phyloP scores from a whole-genome alignment of 257 asterid species.

The Leptodermis oblonga region DNA sequence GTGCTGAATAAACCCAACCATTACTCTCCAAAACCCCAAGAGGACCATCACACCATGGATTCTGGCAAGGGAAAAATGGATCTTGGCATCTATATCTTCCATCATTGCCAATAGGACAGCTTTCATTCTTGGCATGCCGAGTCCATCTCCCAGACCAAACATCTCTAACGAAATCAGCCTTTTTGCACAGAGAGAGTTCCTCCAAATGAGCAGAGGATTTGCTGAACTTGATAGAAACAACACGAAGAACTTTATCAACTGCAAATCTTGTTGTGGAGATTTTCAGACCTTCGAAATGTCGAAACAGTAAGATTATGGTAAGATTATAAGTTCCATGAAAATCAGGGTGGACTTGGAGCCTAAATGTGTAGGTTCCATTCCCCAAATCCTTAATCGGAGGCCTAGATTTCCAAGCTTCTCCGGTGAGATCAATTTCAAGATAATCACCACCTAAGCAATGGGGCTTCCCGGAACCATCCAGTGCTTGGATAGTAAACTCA shows the following conservation, averaged over 20 bases:
- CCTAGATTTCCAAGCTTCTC: conserved; percentile 81
- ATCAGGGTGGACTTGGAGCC: conserved; percentile 78
- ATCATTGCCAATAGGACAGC: conserved; percentile 52
- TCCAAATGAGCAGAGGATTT: conserved; percentile 35
- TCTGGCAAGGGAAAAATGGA: conserved; percentile 50
- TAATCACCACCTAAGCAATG: conserved; percentile 91
- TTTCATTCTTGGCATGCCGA: conserved; percentile 62
- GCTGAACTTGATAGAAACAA: conserved; percentile 43
- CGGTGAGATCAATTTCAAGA: conserved; percentile 75
- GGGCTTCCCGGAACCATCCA: conserved; percentile 61
- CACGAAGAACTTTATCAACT: conserved; percentile 54
- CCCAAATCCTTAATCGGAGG: conserved; percentile 72
- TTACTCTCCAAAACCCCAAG: conserved; percentile 74
- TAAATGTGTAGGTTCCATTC: conserved; percentile 63
- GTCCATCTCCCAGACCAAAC: conserved; percentile 97
- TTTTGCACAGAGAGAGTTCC: conserved; percentile 46
- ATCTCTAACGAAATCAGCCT: conserved; percentile 45
- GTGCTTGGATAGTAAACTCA: conserved; percentile 65
- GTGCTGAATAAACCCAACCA: conserved; percentile 91
- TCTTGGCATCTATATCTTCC: conserved; percentile 81
- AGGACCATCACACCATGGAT: conserved; percentile 80
- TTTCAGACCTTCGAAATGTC: conserved; percentile 61
- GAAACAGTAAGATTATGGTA: conserved; percentile 61
- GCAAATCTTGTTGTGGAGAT: conserved; percentile 60
- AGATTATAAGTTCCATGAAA: conserved; percentile 75